phyloP scores from a whole-genome alignment of 768 basidiomycete genomes.

The Serendipita sp. region DNA sequence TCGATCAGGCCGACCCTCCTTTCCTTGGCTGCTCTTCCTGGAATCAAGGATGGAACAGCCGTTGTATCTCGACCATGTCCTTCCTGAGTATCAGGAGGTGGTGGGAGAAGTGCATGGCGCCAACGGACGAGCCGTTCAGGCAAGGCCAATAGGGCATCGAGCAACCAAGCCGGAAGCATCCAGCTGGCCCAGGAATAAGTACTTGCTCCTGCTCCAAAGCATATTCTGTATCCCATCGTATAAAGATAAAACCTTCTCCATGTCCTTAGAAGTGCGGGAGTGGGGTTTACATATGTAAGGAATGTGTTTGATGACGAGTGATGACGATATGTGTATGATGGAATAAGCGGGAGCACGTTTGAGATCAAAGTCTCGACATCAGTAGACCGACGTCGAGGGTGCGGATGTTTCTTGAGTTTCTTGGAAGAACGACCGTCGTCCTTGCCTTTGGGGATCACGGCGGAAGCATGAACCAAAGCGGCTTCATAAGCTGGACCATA shows the following conservation, averaged over 20 bases:
- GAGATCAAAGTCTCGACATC: slow-evolving; percentile 45
- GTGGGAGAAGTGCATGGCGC: slow-evolving; percentile 43
- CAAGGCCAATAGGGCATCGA: slow-evolving; percentile 50
- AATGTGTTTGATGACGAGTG: background rate
- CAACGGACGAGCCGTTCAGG: slow-evolving; percentile 49
- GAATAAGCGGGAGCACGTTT: slow-evolving; percentile 40
- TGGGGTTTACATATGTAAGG: background rate
- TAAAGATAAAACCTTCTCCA: slow-evolving; percentile 35
- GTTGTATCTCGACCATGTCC: background rate
- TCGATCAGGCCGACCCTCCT: background rate
- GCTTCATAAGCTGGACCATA: slow-evolving; percentile 58
- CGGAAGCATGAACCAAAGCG: slow-evolving; percentile 7
- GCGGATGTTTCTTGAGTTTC: background rate
- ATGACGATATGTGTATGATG: background rate
- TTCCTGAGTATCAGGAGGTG: slow-evolving; percentile 24
- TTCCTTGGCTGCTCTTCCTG: background rate
- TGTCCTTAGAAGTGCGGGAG: slow-evolving; percentile 22
- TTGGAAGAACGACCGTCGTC: background rate
- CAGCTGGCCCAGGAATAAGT: slow-evolving; percentile 54
- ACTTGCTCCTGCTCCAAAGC: slow-evolving; percentile 66
- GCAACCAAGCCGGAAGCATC: slow-evolving; percentile 43
- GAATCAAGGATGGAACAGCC: background rate
- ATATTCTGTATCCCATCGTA: slow-evolving; percentile 51
- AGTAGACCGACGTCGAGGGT: slow-evolving; percentile 16
- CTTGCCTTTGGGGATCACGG: background rate